phyloP scores from a whole-genome alignment of 257 asterid species.

The Coffea eugenioides region DNA sequence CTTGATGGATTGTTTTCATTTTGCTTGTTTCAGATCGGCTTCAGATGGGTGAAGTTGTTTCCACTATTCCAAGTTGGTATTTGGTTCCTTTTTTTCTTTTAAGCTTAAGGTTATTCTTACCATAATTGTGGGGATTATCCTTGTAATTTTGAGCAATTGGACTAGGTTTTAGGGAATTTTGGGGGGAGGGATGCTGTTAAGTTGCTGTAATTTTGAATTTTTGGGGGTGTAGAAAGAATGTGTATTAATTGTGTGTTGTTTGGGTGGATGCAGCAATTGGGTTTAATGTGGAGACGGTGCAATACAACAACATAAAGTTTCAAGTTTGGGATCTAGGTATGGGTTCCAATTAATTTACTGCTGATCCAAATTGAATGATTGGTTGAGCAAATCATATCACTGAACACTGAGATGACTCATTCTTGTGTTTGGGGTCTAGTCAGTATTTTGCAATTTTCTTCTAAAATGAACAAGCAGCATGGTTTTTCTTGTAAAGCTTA shows the following conservation, averaged over 20 bases:
- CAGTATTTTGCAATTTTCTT: background rate
- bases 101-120: background rate
- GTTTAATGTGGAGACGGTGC: conserved; percentile 93
- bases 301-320: conserved; percentile 78
- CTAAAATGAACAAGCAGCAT: no score
- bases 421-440: background rate
- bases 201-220: background rate
- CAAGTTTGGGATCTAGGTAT: conserved; percentile 98
- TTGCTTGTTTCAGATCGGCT: conserved; percentile 71
- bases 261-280: conserved; percentile 70
- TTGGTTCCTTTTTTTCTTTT: conserved; percentile 13
- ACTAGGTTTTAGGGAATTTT: conserved; percentile 5
- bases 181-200: background rate
- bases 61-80: conserved; percentile 85
- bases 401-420: background rate
- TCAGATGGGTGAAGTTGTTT: conserved; percentile 98
- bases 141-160: background rate
- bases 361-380: background rate
- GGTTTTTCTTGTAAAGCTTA: background rate
- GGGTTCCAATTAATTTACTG: conserved; percentile 1
- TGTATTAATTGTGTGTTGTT: conserved; percentile 14
- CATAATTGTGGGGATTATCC: background rate
- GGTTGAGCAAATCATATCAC: background rate
- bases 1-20: background rate
- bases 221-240: background rate